phyloP scores from a whole-genome alignment of 2,329 filamentous ascomycete species.

The Alternaria rosae region DNA sequence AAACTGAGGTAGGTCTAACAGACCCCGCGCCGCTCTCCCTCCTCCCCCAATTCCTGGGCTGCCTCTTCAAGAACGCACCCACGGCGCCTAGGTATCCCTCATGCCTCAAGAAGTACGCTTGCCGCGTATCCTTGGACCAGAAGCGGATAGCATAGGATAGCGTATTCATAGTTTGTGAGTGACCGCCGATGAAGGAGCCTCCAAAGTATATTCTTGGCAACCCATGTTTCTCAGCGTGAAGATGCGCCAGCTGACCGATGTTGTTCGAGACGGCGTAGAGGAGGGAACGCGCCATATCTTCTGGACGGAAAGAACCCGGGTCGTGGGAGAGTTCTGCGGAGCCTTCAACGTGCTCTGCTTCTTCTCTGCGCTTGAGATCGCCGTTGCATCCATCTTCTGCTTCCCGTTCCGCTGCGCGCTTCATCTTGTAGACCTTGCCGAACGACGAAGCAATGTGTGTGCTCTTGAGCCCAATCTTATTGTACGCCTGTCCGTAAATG shows the following conservation, averaged over 20 bases:
- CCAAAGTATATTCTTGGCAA: conserved; percentile 96
- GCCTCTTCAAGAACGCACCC: conserved; percentile 89
- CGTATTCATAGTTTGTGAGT: conserved; percentile 97
- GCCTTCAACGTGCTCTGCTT: conserved; percentile 46
- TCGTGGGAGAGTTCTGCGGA: conserved; percentile 42
- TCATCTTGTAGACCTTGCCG: conserved; percentile 95
- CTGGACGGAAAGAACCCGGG: conserved; percentile 69
- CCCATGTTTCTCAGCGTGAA: conserved; percentile 95
- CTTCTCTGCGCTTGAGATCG: conserved; percentile 51
- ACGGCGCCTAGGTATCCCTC: conserved; percentile 95
- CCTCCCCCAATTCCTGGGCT: conserved; percentile 90
- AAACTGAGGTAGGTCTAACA: neutral
- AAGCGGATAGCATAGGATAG: conserved; percentile 96
- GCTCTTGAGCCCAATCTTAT: conserved; percentile 94
- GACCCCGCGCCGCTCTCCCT: conserved; percentile 68
- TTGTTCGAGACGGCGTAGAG: conserved; percentile 96
- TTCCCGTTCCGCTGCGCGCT: conserved; percentile 79
- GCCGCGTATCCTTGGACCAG: conserved; percentile 92
- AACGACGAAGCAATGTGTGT: conserved; percentile 96
- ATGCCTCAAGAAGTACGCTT: conserved; percentile 94
- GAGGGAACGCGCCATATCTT: conserved; percentile 89
- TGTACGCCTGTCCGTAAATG: conserved; percentile 95
- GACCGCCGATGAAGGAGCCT: conserved; percentile 93
- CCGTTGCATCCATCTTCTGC: conserved; percentile 73
- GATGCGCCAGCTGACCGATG: conserved; percentile 95